These are phyloP conservation scores for Rubia occidens DNA, from an alignment of 305 asterid genomes.

Conservation along the genomic window DNA sequence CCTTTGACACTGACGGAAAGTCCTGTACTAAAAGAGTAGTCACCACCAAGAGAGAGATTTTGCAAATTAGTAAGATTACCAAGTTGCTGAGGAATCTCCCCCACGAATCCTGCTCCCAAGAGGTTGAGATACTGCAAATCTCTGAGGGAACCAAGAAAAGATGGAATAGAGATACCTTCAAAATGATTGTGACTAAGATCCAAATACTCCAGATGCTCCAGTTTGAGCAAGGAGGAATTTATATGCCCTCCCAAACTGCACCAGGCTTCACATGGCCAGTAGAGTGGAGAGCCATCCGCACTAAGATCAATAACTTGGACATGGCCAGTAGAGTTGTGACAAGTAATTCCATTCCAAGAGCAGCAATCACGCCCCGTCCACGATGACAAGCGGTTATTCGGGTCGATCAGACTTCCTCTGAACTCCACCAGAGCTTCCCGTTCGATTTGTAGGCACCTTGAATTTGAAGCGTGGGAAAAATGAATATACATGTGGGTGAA, in stretches of 20 bases:
- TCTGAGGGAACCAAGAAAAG: not conserved
- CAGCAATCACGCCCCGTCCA: not conserved
- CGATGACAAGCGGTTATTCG: not conserved
- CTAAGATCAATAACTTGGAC: not conserved
- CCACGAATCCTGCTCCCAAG: not conserved
- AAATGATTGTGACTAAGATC: not conserved
- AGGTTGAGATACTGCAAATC: not conserved
- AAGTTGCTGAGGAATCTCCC: not conserved
- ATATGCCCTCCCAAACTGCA: not conserved
- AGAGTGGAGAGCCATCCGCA: no score
- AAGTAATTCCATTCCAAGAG: not conserved
- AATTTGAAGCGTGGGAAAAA: not conserved
- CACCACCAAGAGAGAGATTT: not conserved
- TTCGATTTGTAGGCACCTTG: not conserved
- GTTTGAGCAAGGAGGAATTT: not conserved
- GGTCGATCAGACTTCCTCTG: not conserved
- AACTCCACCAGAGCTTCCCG: not conserved
- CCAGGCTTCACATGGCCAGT: no score
- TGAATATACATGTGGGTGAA: not conserved
- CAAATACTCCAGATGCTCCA: not conserved
- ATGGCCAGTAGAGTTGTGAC: not conserved
- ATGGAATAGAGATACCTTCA: not conserved
- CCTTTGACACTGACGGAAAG: not conserved
- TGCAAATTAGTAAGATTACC: not conserved
- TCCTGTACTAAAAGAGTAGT: not conserved